phyloP scores from a whole-genome alignment of 2,329 filamentous ascomycete species.

The Fusarium avenaceum region DNA sequence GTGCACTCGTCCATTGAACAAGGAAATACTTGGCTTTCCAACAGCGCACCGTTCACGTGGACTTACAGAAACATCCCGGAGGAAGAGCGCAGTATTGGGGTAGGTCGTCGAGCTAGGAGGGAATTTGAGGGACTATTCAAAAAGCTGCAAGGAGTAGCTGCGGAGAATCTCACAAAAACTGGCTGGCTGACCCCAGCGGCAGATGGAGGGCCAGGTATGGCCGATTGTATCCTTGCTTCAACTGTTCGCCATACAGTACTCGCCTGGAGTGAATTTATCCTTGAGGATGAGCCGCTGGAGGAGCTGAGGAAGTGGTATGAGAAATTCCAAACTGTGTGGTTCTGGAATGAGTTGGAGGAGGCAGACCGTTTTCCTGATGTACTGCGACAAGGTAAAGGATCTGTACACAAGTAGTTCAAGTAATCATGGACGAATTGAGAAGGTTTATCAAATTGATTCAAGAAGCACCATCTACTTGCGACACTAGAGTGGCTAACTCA shows the following conservation, averaged over 20 bases:
- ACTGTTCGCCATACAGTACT: constrained; percentile 7
- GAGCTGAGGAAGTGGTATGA: constrained; percentile 7
- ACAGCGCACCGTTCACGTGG: constrained; percentile 3
- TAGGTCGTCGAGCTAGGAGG: background rate
- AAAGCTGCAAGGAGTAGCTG: background rate
- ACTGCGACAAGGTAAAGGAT: background rate
- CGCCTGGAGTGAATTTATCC: constrained; percentile 2
- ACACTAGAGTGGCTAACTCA: too few species aligned
- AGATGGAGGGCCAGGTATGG: background rate
- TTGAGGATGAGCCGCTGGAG: background rate
- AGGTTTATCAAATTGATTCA: too few species aligned
- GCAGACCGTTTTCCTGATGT: background rate
- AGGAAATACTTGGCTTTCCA: background rate
- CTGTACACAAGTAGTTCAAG: background rate
- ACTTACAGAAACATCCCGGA: background rate
- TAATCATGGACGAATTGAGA: rapidly evolving
- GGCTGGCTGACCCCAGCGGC: background rate
- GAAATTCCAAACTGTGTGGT: background rate
- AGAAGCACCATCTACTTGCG: too few species aligned
- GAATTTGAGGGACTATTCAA: background rate
- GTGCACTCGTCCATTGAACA: background rate
- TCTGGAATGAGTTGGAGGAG: constrained; percentile 3
- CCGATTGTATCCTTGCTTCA: constrained; percentile 4
- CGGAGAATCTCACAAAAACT: background rate
- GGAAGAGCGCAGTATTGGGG: background rate